Percentiles rank a stretch among this genome's conserved stretches.
Conservation (phyloP, 306 rosid species). For the Malus asiatica region DNA sequence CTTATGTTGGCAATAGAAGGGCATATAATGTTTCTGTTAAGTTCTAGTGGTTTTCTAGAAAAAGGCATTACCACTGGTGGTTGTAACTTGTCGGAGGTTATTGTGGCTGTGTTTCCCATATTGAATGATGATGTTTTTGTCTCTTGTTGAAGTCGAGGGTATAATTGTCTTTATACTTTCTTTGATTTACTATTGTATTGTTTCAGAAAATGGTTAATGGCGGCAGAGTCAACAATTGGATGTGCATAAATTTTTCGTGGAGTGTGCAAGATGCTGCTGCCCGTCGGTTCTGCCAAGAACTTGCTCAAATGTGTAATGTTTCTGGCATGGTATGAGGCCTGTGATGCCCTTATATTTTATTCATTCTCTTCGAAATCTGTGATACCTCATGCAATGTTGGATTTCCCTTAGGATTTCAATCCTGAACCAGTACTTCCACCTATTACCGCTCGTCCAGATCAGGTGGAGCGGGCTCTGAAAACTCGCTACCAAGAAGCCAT, state of each 20-base stretch:
- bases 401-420: constrained; percentile 44
- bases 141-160: not conserved
- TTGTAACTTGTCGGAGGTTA: not conserved
- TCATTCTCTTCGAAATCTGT: not conserved
- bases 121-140: not conserved
- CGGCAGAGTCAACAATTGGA: constrained; percentile 79
- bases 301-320: constrained; percentile 77
- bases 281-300: constrained; percentile 66
- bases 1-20: not conserved
- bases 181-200: not conserved
- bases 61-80: not conserved
- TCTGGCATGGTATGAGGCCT: constrained; percentile 81
- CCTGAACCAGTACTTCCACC: constrained; percentile 78
- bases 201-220: constrained; percentile 98
- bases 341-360: not conserved
- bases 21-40: not conserved
- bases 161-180: not conserved
- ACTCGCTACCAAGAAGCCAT: constrained; percentile 69
- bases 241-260: constrained; percentile 80
- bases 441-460: constrained; percentile 59
- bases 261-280: constrained; percentile 71
- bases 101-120: not conserved
- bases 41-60: not conserved
- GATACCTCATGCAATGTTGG: too few relatives aligned
- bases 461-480: constrained; percentile 73